Base-by-base conservation (phyloP, 164 flowering plant species). In the Aristolochia fimbriata region DNA sequence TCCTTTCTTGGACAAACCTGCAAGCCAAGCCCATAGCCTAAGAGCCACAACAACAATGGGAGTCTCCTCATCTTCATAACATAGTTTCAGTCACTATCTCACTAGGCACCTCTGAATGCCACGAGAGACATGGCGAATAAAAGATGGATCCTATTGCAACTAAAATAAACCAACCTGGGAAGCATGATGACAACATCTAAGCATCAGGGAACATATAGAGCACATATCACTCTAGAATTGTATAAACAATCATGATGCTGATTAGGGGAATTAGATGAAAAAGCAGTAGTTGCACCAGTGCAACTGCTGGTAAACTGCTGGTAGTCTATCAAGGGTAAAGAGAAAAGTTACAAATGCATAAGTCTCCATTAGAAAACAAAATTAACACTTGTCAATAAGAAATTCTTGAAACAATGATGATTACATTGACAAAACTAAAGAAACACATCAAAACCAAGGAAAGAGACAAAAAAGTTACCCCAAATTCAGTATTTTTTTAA, bases 51-150 rank as follows among this genome's bases (percentile, higher is more conserved):
- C 12, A 37, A 37, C 8, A n/a, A n/a, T n/a, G 12, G 12, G 43
- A 10, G 43, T 37, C 7, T 37, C 43, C 4, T 6, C 8, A 37
- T 10, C 43, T 37, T 3, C 43, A 37, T 37, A 37, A 37, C 4
- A 37, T 0, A 10, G 43, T 37, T 37, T 37, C 43, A 60, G 90
- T 78, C 64, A 90, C 99, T 96, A 91, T 91, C 99, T 80, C 57
- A 84, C 87, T 68, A 93, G 84, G 64, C 99, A 93, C 76, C 97
- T 86, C 76, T 90, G 76, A 60, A 93, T 81, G 50, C 88, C 96
- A 47, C 75, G 81, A 61, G 85, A 75, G 57, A 84, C 45, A 7
- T 97, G 97, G 57, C 97, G 94, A 64, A 93, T 66, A 61, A 81
- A 78, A 51, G 99, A 77, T 25, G 99, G 99, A 70, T 93, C 96